phyloP scores from a whole-genome alignment of 2,329 filamentous ascomycete species.

The Fusarium vanettenii region DNA sequence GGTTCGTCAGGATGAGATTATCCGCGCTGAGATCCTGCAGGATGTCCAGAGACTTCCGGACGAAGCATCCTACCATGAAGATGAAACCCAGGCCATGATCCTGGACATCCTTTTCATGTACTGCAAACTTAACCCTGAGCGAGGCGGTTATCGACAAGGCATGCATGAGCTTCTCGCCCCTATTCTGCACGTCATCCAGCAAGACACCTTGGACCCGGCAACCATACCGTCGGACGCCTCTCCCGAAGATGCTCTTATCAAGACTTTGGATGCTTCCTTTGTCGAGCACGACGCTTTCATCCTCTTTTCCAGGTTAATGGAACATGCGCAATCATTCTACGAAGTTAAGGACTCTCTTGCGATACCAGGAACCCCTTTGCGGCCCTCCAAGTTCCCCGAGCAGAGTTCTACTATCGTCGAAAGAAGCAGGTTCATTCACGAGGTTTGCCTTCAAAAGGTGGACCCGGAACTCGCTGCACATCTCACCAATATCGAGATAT shows the following conservation, averaged over 20 bases:
- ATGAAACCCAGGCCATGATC: constrained; percentile 81
- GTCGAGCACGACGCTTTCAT: constrained; percentile 93
- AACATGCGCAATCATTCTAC: constrained; percentile 87
- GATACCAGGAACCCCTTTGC: constrained; percentile 25
- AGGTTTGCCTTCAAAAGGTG: constrained; percentile 79
- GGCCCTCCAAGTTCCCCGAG: constrained; percentile 40
- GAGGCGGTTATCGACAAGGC: constrained; percentile 93
- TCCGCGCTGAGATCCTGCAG: constrained; percentile 90
- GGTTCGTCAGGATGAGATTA: constrained; percentile 84
- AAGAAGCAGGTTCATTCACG: constrained; percentile 88
- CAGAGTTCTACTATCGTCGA: constrained; percentile 76
- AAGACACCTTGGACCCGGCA: constrained; percentile 76
- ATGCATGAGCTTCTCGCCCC: constrained; percentile 98
- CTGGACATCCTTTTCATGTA: constrained; percentile 93
- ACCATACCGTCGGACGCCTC: constrained; percentile 47
- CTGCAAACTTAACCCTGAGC: constrained; percentile 88
- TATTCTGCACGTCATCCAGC: constrained; percentile 84
- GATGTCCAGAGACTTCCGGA: constrained; percentile 96
- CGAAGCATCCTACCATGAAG: constrained; percentile 87
- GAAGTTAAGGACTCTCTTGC: constrained; percentile 63
- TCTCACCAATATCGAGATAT: constrained; percentile 83
- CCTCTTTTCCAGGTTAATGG: constrained; percentile 89
- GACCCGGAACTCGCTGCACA: constrained; percentile 88
- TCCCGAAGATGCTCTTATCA: constrained; percentile 66
- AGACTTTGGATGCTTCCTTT: constrained; percentile 77